Evolutionary conservation across 1,139 yeast species (phyloP).

Genomic region (Geotrichum reessii): DNA sequence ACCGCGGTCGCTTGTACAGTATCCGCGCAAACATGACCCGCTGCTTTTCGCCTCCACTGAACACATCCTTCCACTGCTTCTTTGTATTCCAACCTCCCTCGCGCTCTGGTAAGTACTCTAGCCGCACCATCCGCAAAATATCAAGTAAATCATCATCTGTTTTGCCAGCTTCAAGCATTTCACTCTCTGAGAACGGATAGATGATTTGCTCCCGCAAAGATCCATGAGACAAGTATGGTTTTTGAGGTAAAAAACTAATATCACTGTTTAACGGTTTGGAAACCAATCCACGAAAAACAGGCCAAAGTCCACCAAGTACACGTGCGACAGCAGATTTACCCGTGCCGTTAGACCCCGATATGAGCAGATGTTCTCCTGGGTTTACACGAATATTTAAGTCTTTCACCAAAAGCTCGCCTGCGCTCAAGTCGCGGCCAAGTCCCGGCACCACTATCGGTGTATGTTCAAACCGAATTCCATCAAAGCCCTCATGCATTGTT

Average conservation of each 20-base stretch:
- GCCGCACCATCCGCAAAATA: slow-evolving; percentile 67
- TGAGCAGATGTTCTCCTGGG: slow-evolving; percentile 65
- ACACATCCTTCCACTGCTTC: slow-evolving; percentile 84
- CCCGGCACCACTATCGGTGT: slow-evolving; percentile 77
- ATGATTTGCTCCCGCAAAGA: slow-evolving; percentile 83
- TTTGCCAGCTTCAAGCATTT: slow-evolving; percentile 66
- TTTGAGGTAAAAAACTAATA: slow-evolving; percentile 72
- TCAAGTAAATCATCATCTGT: slow-evolving; percentile 65
- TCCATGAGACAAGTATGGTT: slow-evolving; percentile 72
- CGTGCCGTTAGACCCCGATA: slow-evolving; percentile 82
- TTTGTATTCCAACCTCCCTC: slow-evolving; percentile 57
- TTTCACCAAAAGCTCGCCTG: slow-evolving; percentile 47
- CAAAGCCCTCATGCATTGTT: slow-evolving; percentile 71
- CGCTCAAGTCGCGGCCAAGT: slow-evolving; percentile 31
- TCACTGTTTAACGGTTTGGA: slow-evolving; percentile 75
- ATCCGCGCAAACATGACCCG: slow-evolving; percentile 85
- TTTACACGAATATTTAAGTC: slow-evolving; percentile 60
- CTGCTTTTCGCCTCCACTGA: slow-evolving; percentile 95
- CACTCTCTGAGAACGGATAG: slow-evolving; percentile 73
- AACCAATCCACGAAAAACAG: slow-evolving; percentile 72
- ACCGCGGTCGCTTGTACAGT: slow-evolving; percentile 71
- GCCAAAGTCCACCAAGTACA: slow-evolving; percentile 87
- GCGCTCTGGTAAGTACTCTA: slow-evolving; percentile 67
- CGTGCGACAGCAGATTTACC: slow-evolving; percentile 88
- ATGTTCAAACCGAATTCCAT: slow-evolving; percentile 76